These are phyloP conservation scores for Triangularia setosa DNA, from an alignment of 2,329 filamentous ascomycete genomes.

Conservation along the genomic window DNA sequence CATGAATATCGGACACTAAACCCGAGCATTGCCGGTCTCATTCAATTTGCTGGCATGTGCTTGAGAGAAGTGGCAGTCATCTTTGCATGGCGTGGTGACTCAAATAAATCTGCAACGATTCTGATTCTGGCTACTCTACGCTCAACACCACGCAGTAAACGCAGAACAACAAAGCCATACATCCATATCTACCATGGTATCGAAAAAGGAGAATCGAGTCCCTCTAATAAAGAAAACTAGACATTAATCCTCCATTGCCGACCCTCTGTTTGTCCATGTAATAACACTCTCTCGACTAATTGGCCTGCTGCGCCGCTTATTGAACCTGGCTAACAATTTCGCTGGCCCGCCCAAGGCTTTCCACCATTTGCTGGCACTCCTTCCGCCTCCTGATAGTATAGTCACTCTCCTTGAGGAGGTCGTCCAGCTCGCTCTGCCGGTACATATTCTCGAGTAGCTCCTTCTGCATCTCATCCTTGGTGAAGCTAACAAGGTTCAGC, in stretches of 20 bases:
- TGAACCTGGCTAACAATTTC: constrained; percentile 89
- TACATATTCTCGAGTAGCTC: constrained; percentile 98
- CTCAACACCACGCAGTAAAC: neutral
- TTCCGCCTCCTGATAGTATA: constrained; percentile 93
- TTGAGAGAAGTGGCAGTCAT: no score
- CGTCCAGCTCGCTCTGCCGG: constrained; percentile 82
- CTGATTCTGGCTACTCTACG: neutral
- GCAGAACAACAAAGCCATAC: neutral
- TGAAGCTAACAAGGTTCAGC: constrained; percentile 90
- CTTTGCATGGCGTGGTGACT: neutral
- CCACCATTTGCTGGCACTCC: constrained; percentile 99
- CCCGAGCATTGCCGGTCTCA: no score
- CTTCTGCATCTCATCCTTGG: constrained; percentile 97
- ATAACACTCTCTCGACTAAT: no score
- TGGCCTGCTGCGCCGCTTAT: no score
- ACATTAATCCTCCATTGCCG: neutral
- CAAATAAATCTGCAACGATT: neutral
- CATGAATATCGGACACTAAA: neutral
- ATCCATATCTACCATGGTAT: constrained; percentile 26
- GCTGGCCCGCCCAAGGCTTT: constrained; percentile 81
- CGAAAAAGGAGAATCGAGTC: constrained; percentile 17
- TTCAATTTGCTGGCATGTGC: no score
- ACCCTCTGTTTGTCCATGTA: neutral
- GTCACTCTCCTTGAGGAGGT: constrained; percentile 95
- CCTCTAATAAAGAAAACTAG: constrained; percentile 10